Base-by-base conservation (phyloP, 495 filamentous ascomycete species). In the Neurospora sp. region DNA sequence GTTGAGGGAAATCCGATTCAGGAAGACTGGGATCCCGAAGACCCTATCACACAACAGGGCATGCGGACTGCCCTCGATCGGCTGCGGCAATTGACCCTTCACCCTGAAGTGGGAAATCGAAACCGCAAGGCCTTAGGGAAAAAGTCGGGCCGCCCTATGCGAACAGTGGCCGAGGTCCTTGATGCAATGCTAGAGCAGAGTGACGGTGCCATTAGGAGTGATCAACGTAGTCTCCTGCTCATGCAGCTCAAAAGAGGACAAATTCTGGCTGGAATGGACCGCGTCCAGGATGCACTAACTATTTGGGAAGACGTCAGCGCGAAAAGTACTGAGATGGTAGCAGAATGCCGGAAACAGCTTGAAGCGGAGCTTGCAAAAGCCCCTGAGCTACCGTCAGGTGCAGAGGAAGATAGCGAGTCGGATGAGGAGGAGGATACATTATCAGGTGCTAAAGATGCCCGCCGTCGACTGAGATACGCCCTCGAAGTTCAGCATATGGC, bases 141-240 rank as follows among this genome's bases (percentile, higher is more conserved):
- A 27, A 87, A 83, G 39, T 85, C 85, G 71, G 91, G 88, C 0
- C 53, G 27, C 14, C 90, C 91, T 9, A 81, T 96, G 69, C 84
- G 90, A n/a, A 95, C 94, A 9, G 90, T 97, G 7, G 86, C 87
- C 18, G 91, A 98, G 77, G 93, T 97, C 2, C 82, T 98, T 31
- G 89, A 92, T 48, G 89, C 90, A 4, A 97, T 98, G 95, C 90
- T 97, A 72, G 94, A 97, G 35, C 87, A 93, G 72, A 92, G 90
- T 16, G 90, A 94, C 38, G 81, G 83, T 22, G 75, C 81, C 3
- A 86, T 92, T 22, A 85, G 89, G 37, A 79, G 87, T 0, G 90
- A 96, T 70, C 90, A 97, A 76, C 87, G 94, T 31, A 78, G 80
- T 9, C 81, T 90, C 16, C 83, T 96, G 1, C 77, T 87, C 1